A percentile compares a stretch with the other conserved stretches of the same genome.
Conservation (phyloP, 2,329 filamentous ascomycete species). For the Epicoccum nigrum region DNA sequence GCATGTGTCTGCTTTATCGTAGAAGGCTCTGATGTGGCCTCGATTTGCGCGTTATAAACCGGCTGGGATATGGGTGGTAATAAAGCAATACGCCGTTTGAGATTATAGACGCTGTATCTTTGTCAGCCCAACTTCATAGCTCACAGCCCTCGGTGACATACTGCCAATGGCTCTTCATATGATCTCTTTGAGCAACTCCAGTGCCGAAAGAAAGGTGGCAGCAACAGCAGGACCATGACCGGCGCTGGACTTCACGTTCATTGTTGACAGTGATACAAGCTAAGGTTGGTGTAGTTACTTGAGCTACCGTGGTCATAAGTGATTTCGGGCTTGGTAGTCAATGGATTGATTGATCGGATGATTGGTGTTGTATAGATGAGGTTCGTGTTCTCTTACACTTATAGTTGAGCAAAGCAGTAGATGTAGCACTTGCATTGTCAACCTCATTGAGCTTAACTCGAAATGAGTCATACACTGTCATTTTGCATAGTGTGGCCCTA, state of each 20-base stretch:
- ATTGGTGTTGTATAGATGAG: too few species aligned
- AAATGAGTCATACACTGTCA: conserved; percentile 8
- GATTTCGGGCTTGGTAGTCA: background rate
- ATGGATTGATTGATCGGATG: too few species aligned
- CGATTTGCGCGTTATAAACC: background rate
- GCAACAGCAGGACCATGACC: background rate
- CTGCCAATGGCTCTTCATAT: conserved; percentile 12
- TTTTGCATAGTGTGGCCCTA: too few species aligned
- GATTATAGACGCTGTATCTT: conserved; percentile 2
- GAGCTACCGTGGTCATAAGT: background rate
- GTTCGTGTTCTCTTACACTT: too few species aligned
- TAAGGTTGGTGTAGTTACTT: background rate
- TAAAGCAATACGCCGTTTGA: conserved; percentile 7
- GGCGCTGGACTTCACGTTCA: background rate
- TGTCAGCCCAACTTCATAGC: background rate
- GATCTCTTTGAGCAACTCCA: background rate
- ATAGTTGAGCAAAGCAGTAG: too few species aligned
- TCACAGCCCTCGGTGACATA: too few species aligned
- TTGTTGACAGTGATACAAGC: background rate
- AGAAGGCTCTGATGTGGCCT: background rate
- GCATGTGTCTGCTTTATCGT: background rate
- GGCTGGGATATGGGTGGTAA: background rate
- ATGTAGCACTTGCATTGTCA: too few species aligned
- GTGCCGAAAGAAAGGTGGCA: background rate
- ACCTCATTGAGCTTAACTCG: background rate